A percentile compares a stretch with the other conserved stretches of the same genome.
Conservation (phyloP, 768 basidiomycete species). For the Clitopilus passeckerianus region DNA sequence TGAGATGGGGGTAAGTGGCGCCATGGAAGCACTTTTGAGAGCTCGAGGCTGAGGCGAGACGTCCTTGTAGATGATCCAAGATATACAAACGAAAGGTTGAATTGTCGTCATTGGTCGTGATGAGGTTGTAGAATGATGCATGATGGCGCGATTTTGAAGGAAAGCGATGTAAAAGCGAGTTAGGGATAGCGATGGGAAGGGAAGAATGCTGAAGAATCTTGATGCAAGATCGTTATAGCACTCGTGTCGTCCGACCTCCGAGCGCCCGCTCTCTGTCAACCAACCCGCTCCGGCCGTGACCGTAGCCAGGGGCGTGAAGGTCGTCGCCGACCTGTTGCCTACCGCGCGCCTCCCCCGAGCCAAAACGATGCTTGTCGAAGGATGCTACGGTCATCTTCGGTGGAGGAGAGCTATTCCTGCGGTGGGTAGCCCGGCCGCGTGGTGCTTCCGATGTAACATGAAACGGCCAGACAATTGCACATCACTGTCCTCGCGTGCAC, state of each 20-base stretch:
- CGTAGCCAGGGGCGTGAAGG: slow-evolving; percentile 56
- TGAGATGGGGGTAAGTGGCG: not conserved
- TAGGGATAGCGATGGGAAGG: not conserved
- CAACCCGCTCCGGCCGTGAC: slow-evolving; percentile 62
- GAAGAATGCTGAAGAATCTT: not conserved
- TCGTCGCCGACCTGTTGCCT: slow-evolving; percentile 47
- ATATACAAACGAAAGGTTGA: not conserved
- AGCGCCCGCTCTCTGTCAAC: slow-evolving; percentile 33
- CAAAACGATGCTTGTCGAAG: slow-evolving; percentile 15
- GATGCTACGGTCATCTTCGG: slow-evolving; percentile 36
- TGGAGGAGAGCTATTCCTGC: slow-evolving; percentile 57
- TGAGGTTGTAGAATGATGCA: not conserved
- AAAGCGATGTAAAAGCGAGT: not conserved
- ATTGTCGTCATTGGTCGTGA: not conserved
- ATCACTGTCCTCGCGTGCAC: slow-evolving; percentile 18
- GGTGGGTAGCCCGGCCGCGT: slow-evolving; percentile 45
- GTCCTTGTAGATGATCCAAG: not conserved
- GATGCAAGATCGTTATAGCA: not conserved
- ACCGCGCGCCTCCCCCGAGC: slow-evolving; percentile 37
- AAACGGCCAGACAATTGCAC: slow-evolving; percentile 46
- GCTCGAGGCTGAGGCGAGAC: not conserved
- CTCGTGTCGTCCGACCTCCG: slow-evolving; percentile 3
- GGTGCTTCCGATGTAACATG: slow-evolving; percentile 27
- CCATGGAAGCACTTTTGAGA: not conserved
- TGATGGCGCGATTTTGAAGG: not conserved